Conservation (phyloP, 2,329 filamentous ascomycete genomes). For the Trichophyton verrucosum region DNA sequence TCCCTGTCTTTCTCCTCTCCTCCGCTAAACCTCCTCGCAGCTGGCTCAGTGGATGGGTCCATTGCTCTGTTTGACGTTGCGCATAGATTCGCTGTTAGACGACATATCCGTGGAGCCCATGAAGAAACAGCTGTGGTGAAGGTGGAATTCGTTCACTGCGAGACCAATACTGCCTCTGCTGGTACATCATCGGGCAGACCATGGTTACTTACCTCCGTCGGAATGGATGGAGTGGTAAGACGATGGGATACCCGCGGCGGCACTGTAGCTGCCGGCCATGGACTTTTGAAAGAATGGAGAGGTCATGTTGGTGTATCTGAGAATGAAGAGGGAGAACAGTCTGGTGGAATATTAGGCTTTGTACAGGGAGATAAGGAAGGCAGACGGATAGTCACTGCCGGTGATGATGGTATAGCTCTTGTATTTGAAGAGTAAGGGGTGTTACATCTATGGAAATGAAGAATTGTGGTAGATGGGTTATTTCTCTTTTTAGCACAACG, state of each 20-base stretch:
- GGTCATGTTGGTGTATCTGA: constrained; percentile 49
- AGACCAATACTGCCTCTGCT: constrained; percentile 17
- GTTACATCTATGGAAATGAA: not conserved
- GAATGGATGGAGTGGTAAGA: constrained; percentile 82
- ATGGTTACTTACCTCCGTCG: constrained; percentile 69
- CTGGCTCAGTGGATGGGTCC: constrained; percentile 51
- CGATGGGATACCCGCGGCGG: constrained; percentile 72
- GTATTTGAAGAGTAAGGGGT: constrained; percentile 31
- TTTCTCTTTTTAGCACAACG: not conserved
- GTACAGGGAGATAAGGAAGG: constrained; percentile 62
- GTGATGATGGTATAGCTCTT: constrained; percentile 56
- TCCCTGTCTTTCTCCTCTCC: constrained; percentile 53
- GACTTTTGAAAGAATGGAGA: constrained; percentile 74
- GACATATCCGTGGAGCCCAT: constrained; percentile 70
- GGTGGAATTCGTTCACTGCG: constrained; percentile 61
- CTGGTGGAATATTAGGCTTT: constrained; percentile 76
- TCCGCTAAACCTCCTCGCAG: constrained; percentile 48
- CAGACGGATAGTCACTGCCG: constrained; percentile 69
- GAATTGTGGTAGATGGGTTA: not conserved
- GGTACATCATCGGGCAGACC: constrained; percentile 33
- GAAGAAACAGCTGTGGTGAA: constrained; percentile 85
- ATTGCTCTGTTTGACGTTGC: constrained; percentile 81
- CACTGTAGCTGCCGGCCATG: constrained; percentile 53
- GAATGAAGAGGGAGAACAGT: constrained; percentile 57
- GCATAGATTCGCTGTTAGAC: constrained; percentile 73